A percentile compares a stretch with the other conserved stretches of the same genome.
Evolutionary conservation across 306 rosid genomes (phyloP).

Genomic region (Quercus berberidifolia): DNA sequence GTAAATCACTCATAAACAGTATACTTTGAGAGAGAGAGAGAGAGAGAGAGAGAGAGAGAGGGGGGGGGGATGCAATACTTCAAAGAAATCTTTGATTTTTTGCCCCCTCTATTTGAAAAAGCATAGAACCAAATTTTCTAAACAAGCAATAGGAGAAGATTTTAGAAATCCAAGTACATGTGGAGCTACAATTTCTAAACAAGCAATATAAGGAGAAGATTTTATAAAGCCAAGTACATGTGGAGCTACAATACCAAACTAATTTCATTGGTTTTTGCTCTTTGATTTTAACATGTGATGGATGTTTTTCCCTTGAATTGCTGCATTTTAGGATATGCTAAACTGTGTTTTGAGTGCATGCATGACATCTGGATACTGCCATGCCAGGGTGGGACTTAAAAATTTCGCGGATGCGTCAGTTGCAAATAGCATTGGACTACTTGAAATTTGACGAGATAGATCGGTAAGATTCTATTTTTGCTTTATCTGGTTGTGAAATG

Average conservation of each 20-base stretch:
- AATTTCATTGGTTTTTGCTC: slow-evolving; percentile 8
- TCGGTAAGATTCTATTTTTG: slow-evolving; percentile 50
- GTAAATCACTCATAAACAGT: not conserved
- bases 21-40: not conserved
- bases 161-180: not conserved
- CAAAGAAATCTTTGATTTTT: not conserved
- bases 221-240: not conserved
- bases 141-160: not conserved
- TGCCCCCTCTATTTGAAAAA: not conserved
- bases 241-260: not conserved
- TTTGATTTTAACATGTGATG: not conserved
- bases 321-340: slow-evolving; percentile 10
- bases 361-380: slow-evolving; percentile 34
- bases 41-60: no score
- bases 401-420: slow-evolving; percentile 69
- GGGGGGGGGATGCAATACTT: not conserved
- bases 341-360: slow-evolving; percentile 16
- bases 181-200: no score
- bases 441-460: slow-evolving; percentile 83
- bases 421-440: slow-evolving; percentile 81
- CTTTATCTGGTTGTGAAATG: slow-evolving; percentile 6
- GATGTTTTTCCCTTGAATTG: slow-evolving; percentile 8
- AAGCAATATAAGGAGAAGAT: no score
- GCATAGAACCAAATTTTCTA: not conserved
- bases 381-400: slow-evolving; percentile 88